Conservation (phyloP, 345 rosid species). For the Pseudoturritis turrita region DNA sequence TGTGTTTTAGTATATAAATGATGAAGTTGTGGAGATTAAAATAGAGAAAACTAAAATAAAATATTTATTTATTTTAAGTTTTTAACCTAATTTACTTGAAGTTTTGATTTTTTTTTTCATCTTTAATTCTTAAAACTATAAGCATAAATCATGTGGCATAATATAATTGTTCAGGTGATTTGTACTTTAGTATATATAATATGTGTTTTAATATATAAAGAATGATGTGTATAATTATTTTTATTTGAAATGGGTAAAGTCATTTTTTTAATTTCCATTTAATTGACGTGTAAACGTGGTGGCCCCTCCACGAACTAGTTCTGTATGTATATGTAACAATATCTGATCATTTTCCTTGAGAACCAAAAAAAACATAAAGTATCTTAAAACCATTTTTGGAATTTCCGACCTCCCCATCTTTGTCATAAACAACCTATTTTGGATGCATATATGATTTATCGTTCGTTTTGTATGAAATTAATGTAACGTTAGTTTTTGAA, state of each 20-base stretch:
- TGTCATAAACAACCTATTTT: slow-evolving; percentile 23
- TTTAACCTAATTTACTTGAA: too few species aligned
- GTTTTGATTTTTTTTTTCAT: too few species aligned
- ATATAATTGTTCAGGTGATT: too few species aligned
- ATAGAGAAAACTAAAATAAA: too few species aligned
- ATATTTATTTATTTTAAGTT: too few species aligned
- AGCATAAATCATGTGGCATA: too few species aligned
- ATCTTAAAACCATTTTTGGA: slow-evolving; percentile 18
- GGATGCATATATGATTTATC: neutral
- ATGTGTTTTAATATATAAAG: too few species aligned
- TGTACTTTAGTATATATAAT: too few species aligned
- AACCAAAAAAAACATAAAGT: neutral
- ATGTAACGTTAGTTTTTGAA: slow-evolving; percentile 12
- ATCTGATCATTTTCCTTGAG: neutral
- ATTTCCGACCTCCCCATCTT: slow-evolving; percentile 18
- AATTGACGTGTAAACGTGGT: slow-evolving; percentile 10
- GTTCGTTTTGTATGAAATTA: neutral
- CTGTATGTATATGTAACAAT: neutral
- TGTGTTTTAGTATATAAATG: too few species aligned
- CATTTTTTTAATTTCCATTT: neutral
- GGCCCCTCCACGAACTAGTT: slow-evolving; percentile 17
- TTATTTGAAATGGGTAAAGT: neutral
- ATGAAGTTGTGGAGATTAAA: too few species aligned
- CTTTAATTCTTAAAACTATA: too few species aligned
- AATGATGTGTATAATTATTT: too few species aligned